phyloP scores from a whole-genome alignment of 306 rosid genomes.

The Hippophae gyantsensis region DNA sequence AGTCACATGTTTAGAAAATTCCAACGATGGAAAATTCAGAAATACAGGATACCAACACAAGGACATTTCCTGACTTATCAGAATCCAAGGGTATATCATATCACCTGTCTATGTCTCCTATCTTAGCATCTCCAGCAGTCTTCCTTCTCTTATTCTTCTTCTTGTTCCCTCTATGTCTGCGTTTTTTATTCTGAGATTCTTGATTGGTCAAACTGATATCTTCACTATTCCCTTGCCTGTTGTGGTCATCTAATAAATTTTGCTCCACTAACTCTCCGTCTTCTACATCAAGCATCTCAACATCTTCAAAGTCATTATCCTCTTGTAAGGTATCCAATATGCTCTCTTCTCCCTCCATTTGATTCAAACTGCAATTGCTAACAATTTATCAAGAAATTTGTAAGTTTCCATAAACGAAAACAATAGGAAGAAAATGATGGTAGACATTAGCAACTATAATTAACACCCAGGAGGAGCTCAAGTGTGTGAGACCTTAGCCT shows the following conservation, averaged over 20 bases:
- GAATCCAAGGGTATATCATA: no score
- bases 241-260: constrained; percentile 15
- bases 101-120: constrained; percentile 53
- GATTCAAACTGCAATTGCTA: constrained; percentile 6
- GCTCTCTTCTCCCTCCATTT: constrained; percentile 58
- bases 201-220: constrained; percentile 19
- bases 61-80: no score
- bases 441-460: no score
- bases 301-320: constrained; percentile 44
- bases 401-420: no score
- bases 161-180: constrained; percentile 44
- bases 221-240: constrained; percentile 7
- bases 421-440: no score
- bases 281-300: constrained; percentile 81
- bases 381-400: no score
- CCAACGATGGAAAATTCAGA: no score
- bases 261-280: constrained; percentile 71
- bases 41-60: no score
- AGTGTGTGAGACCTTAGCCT: no score
- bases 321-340: constrained; percentile 54
- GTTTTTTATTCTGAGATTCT: constrained; percentile 28
- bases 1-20: no score
- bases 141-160: constrained; percentile 51
- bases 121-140: constrained; percentile 24
- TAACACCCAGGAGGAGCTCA: no score